Evolutionary conservation across 495 filamentous ascomycete species (phyloP), one percentile per base, ranked within the genome.

Genomic region (Hypoxylon trugodes): DNA sequence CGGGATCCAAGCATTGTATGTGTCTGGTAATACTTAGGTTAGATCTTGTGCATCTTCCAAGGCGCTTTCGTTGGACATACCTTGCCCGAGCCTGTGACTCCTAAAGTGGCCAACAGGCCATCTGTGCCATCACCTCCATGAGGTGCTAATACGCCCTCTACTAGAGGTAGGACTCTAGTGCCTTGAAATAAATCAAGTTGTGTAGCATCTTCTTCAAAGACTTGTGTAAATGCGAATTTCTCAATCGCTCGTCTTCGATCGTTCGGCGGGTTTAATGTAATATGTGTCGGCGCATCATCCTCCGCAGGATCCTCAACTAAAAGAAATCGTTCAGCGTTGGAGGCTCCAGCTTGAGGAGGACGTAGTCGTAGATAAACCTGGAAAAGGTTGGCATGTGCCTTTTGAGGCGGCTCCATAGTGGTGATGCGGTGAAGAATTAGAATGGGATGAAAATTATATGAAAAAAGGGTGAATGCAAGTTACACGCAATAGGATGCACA

Each of bases 41-140:
- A 68, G 43, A 38, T 22, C 16, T 15, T 12, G 7, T 13, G 15
- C 6, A 19, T 54, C 0, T 22, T 28, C 10, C 35, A 7, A 6
- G 9, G 18, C 22, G 16, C 3, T 15, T 4, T 40, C 41, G 21
- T 2, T 18, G 40, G 22, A 75, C 82, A 28, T 65, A 96, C 94
- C 87, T 98, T 98, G 69, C 95, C 95, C 60, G 91, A 96, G 13
- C 95, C 96, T 5, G 95, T 97, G 25, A 98, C 95, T 4, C 95
- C 95, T 47, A 98, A 75, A 32, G 95, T 98, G 22, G 95, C 95
- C 37, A 98, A 73, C 66, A 98, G 71, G 13, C 93, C 93, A 83
- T 98, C 95, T 57, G 91, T 85, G 16, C 91, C 90, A 54, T 92
- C 87, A 16, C 85, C 81, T n/a, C 86, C 85, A 25, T 83, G 77